A percentile compares a stretch with the other conserved stretches of the same genome.
phyloP scores from a whole-genome alignment of 495 filamentous ascomycete species.

The Hypoxylon crocopeplum region DNA sequence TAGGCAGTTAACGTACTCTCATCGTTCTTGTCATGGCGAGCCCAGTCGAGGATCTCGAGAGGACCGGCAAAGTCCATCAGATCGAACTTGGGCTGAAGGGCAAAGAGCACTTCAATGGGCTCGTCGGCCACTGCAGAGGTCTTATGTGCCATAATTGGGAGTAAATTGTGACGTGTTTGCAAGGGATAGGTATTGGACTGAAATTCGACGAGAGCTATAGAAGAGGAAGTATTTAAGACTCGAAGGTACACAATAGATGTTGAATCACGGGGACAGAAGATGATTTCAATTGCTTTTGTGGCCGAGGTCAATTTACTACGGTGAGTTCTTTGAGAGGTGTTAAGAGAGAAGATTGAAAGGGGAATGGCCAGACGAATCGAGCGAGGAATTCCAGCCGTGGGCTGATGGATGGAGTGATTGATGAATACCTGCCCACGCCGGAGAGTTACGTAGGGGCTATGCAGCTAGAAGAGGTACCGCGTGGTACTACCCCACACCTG shows the following conservation, averaged over 20 bases:
- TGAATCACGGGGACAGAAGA: constrained; percentile 23
- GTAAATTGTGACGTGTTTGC: constrained; percentile 25
- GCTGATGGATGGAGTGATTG: constrained; percentile 39
- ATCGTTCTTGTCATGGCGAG: constrained; percentile 67
- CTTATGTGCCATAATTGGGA: constrained; percentile 57
- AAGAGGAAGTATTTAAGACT: constrained; percentile 5
- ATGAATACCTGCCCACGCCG: constrained; percentile 35
- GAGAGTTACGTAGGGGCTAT: constrained; percentile 33
- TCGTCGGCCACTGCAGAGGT: constrained; percentile 55
- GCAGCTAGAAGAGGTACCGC: constrained; percentile 27
- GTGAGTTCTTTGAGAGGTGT: constrained; percentile 14
- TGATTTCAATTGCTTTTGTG: constrained; percentile 31
- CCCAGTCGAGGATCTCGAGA: constrained; percentile 66
- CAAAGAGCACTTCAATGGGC: constrained; percentile 59
- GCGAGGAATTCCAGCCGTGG: constrained; percentile 28
- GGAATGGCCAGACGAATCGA: constrained; percentile 34
- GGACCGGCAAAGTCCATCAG: constrained; percentile 72
- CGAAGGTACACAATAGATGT: constrained; percentile 10
- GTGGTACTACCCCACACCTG: constrained; percentile 31
- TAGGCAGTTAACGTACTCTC: constrained; percentile 55
- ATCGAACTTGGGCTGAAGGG: constrained; percentile 57
- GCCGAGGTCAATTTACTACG: constrained; percentile 7
- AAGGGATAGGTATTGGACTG: background rate
- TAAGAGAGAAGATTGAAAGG: constrained; percentile 2
- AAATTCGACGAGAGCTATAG: constrained; percentile 11